These are phyloP conservation scores for Mollisiaceae sp. DNA, from an alignment of 2,329 filamentous ascomycete species.

Conservation along the genomic window DNA sequence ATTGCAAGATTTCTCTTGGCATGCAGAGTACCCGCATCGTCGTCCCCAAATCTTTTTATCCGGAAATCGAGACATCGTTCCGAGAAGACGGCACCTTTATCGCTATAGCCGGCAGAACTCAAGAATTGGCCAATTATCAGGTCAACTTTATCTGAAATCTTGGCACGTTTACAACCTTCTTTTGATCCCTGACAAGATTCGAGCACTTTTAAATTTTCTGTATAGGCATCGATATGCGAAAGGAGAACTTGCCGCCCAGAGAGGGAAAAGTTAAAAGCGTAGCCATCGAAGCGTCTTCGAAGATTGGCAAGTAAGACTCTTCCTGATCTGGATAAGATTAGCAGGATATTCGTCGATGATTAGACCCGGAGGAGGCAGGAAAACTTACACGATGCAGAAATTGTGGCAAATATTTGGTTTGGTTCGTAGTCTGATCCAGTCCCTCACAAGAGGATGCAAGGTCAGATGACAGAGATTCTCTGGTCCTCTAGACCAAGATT, in stretches of 20 bases:
- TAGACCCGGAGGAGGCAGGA: neutral
- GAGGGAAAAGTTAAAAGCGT: conserved; percentile 16
- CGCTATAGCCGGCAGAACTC: conserved; percentile 10
- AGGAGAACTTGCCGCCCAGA: conserved; percentile 16
- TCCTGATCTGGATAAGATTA: neutral
- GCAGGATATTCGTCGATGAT: neutral
- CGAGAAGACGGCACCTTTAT: conserved; percentile 10
- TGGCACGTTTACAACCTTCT: neutral
- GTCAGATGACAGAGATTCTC: conserved; percentile 26
- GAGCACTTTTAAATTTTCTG: conserved; percentile 10
- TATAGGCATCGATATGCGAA: conserved; percentile 21
- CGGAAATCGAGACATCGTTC: conserved; percentile 7
- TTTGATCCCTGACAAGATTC: neutral
- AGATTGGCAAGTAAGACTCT: conserved; percentile 16
- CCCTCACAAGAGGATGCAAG: conserved; percentile 34
- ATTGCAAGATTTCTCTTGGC: conserved; percentile 10
- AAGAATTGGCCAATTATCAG: conserved; percentile 9
- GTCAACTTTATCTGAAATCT: conserved; percentile 8
- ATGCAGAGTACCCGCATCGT: conserved; percentile 22
- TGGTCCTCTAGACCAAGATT: conserved; percentile 26
- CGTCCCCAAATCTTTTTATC: conserved; percentile 24
- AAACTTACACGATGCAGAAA: conserved; percentile 14
- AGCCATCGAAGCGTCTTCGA: neutral
- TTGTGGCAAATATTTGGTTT: conserved; percentile 10
- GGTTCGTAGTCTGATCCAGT: conserved; percentile 35